Evolutionary conservation across 31 red algal genomes (phyloP).

Genomic region (Endocladia muricata): DNA sequence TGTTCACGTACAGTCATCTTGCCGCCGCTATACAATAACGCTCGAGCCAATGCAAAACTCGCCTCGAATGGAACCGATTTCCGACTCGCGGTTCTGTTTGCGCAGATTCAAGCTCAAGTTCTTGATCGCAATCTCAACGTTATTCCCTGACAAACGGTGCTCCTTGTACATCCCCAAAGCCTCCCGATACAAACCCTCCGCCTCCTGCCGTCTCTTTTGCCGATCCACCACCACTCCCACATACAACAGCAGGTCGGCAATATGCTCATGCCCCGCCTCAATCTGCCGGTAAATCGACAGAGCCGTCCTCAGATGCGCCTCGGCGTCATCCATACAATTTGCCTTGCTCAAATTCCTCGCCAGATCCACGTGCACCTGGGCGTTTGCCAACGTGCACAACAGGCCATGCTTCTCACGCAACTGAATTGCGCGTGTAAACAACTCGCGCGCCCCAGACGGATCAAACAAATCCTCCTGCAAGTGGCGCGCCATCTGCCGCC

Average conservation of each 20-base stretch:
- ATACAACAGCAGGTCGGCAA: conserved; percentile 65
- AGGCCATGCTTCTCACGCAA: conserved; percentile 66
- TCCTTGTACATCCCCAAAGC: conserved; percentile 64
- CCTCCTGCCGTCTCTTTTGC: conserved; percentile 58
- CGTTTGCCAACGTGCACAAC: conserved; percentile 39
- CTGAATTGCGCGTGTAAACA: conserved; percentile 55
- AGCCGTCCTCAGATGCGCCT: conserved; percentile 56
- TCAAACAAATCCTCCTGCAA: conserved; percentile 61
- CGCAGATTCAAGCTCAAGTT: conserved; percentile 64
- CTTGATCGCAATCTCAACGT: conserved; percentile 68
- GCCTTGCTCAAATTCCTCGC: conserved; percentile 54
- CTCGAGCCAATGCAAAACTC: conserved; percentile 19
- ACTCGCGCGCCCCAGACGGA: conserved; percentile 39
- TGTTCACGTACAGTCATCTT: too few species aligned
- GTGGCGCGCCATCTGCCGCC: conserved; percentile 78
- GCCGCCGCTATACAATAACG: neutral
- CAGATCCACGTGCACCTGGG: conserved; percentile 60
- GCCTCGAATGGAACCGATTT: conserved; percentile 22
- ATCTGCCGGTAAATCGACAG: conserved; percentile 46
- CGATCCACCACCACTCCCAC: conserved; percentile 70
- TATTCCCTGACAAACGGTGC: conserved; percentile 36
- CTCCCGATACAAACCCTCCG: conserved; percentile 58
- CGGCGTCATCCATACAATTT: conserved; percentile 38
- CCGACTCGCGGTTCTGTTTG: conserved; percentile 57
- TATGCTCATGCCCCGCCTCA: conserved; percentile 39